A percentile compares a stretch with the other conserved stretches of the same genome.
Conservation (phyloP, 2,329 filamentous ascomycete genomes). For the Paecilomyces sp. region DNA sequence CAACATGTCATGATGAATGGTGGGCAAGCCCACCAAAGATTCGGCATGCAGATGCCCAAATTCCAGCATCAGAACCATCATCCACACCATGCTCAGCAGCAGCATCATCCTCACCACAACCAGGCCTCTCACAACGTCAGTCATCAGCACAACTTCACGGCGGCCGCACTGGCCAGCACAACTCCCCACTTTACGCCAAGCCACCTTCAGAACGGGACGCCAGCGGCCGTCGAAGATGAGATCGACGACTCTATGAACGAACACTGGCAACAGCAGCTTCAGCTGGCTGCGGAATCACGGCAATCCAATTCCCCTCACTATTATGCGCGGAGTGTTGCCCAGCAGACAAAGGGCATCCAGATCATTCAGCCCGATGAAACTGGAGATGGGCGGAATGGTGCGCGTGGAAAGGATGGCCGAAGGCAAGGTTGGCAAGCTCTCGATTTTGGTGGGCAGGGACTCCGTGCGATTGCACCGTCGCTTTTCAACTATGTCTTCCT, state of each 20-base stretch:
- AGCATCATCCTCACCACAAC: constrained; percentile 36
- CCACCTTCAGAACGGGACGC: constrained; percentile 55
- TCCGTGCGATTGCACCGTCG: constrained; percentile 70
- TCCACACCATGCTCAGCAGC: constrained; percentile 36
- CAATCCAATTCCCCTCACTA: constrained; percentile 64
- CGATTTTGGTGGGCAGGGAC: constrained; percentile 91
- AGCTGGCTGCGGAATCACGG: constrained; percentile 66
- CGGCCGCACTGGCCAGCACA: constrained; percentile 37
- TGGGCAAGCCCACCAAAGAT: constrained; percentile 40
- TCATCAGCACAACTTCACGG: constrained; percentile 46
- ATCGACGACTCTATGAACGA: constrained; percentile 54
- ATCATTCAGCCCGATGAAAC: constrained; percentile 39
- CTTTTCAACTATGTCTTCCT: constrained; percentile 87
- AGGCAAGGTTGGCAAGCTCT: constrained; percentile 86
- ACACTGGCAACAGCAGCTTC: constrained; percentile 85
- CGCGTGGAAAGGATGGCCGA: constrained; percentile 49
- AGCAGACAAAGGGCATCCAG: constrained; percentile 40
- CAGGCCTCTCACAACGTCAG: constrained; percentile 36
- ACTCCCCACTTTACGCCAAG: constrained; percentile 53
- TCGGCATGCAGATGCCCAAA: constrained; percentile 43
- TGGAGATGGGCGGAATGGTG: constrained; percentile 56
- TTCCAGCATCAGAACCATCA: constrained; percentile 41
- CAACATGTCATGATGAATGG: constrained; percentile 47
- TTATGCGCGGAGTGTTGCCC: constrained; percentile 50
- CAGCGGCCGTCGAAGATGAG: constrained; percentile 48